Evolutionary conservation across 768 basidiomycete species (phyloP), one percentile per base, ranked within the genome.

Genomic region (Boletus vinaceobasis): DNA sequence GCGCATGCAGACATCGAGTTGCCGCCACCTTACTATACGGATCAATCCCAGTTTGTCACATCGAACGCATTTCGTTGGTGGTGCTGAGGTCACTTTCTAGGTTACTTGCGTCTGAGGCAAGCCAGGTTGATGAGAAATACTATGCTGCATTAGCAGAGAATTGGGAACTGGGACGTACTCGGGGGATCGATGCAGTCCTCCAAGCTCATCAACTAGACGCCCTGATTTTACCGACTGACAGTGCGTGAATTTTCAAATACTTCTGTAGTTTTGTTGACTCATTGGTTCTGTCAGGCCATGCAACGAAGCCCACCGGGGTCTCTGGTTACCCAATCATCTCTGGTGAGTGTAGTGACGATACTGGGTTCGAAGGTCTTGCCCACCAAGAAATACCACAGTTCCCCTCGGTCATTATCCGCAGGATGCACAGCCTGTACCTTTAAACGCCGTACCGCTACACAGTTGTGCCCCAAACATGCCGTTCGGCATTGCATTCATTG

Each of bases 301-400:
- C 73, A 6, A 70, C 72, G 0, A 64, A 57, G 17, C 60, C 70
- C 5, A 62, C 69, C 69, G 85, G 84, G 4, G 78, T 86, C 52
- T 81, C 82, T 5, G 86, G 84, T 8, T 86, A 85, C 59, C 85
- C 86, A 2, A 82, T 86, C 50, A 73, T 86, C 36, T 85, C 85
- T 23, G 84, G 84, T 81, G 42, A 60, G 72, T 59, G 7, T 17
- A n/a, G 11, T 40, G n/a, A 37, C 29, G 29, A 43, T 17, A 23
- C 23, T 23, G 36, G 4, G n/a, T 38, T 38, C 26, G 13, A 38
- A 43, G 4, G 9, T 33, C 31, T 35, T 40, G 44, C 58, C 14
- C 21, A 65, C 37, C 50, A 40, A 43, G 45, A 55, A 52, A 13
- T 17, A 19, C 13, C 9, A 31, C 39, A 66, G 85, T 86, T 9